A percentile compares a stretch with the other conserved stretches of the same genome.
Evolutionary conservation across 768 basidiomycete species (phyloP).

Genomic region (Lentinula edodes): DNA sequence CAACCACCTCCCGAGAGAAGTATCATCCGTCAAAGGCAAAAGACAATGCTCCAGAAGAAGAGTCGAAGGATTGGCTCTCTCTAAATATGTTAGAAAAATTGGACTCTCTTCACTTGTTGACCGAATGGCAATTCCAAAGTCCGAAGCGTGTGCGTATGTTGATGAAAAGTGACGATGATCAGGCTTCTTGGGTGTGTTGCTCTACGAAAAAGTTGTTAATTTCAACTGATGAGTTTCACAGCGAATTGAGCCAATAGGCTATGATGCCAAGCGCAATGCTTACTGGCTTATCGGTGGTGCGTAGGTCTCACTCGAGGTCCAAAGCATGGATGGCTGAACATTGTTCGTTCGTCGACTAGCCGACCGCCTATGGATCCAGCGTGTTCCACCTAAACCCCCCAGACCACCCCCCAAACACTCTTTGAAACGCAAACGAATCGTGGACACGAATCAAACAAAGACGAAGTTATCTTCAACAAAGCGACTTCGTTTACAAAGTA

Average conservation of each 20-base stretch:
- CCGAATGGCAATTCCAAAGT: slow-evolving; percentile 88
- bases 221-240: slow-evolving; percentile 20
- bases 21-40: neutral
- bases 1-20: neutral
- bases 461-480: slow-evolving; percentile 12
- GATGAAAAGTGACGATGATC: slow-evolving; percentile 78
- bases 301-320: slow-evolving; percentile 15
- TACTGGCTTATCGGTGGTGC: slow-evolving; percentile 84
- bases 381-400: slow-evolving; percentile 48
- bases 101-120: slow-evolving; percentile 64
- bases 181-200: slow-evolving; percentile 66
- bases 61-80: slow-evolving; percentile 62
- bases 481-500: slow-evolving; percentile 8
- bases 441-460: slow-evolving; percentile 30
- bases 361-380: slow-evolving; percentile 84
- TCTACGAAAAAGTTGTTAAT: slow-evolving; percentile 4
- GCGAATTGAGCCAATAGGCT: slow-evolving; percentile 85
- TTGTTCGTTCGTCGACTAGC: slow-evolving; percentile 31
- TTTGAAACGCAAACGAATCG: slow-evolving; percentile 35
- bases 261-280: slow-evolving; percentile 70
- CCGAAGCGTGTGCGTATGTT: slow-evolving; percentile 59
- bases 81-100: slow-evolving; percentile 69
- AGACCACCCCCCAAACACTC: slow-evolving; percentile 19
- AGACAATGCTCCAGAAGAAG: slow-evolving; percentile 9
- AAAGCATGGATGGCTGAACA: neutral